Conservation (phyloP, 768 basidiomycete genomes). For the Phlegmacium glaucopus region DNA sequence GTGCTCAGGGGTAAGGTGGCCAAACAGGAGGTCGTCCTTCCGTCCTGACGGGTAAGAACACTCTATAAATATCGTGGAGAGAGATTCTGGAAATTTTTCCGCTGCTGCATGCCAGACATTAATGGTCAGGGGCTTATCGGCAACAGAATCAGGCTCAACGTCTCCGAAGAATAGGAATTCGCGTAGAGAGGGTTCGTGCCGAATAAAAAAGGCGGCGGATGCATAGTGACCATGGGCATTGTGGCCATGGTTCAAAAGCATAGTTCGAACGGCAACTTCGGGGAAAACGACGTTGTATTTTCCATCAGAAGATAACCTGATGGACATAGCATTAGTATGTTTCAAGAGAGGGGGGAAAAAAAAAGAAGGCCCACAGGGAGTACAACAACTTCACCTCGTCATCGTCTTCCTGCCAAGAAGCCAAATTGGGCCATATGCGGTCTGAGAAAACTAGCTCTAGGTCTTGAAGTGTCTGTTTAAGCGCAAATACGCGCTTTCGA, state of each 20-base stretch:
- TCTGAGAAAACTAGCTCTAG: constrained; percentile 73
- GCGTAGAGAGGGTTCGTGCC: constrained; percentile 51
- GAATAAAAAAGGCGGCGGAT: constrained; percentile 84
- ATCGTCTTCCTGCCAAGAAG: constrained; percentile 66
- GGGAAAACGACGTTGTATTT: constrained; percentile 50
- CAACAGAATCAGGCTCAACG: constrained; percentile 81
- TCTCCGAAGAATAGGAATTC: constrained; percentile 96
- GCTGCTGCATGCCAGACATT: constrained; percentile 84
- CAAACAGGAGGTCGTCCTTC: constrained; percentile 65
- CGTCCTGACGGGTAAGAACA: constrained; percentile 85
- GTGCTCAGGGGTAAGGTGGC: constrained; percentile 83
- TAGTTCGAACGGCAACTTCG: constrained; percentile 57
- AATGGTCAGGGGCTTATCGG: constrained; percentile 54
- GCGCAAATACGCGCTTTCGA: constrained; percentile 61
- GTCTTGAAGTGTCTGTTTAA: constrained; percentile 59
- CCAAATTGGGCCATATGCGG: constrained; percentile 83
- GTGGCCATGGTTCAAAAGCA: constrained; percentile 74
- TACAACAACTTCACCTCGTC: constrained; percentile 60
- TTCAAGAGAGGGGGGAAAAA: background rate
- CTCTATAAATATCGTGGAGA: constrained; percentile 89
- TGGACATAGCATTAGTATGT: background rate
- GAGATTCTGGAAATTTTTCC: constrained; percentile 60
- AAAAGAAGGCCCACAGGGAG: constrained; percentile 46
- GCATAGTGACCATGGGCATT: constrained; percentile 57
- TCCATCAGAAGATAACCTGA: constrained; percentile 45